phyloP scores from a whole-genome alignment of 176 grass and related monocot species.

The Oryza punctata region DNA sequence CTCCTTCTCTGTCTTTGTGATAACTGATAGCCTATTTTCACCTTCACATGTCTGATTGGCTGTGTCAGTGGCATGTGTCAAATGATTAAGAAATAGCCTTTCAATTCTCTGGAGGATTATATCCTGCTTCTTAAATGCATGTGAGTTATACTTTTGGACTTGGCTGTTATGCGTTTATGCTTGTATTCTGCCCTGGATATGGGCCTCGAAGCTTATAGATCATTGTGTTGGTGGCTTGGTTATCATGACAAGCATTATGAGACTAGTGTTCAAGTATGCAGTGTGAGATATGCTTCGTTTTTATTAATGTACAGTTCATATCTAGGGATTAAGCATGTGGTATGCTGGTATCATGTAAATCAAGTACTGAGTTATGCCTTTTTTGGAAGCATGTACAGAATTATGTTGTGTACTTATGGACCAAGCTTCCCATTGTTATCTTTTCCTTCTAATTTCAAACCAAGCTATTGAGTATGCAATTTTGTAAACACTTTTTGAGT shows the following conservation, averaged over 20 bases:
- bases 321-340: not conserved
- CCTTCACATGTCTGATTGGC: not conserved
- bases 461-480: not conserved
- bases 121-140: no score
- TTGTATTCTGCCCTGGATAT: not conserved
- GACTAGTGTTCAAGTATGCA: not conserved
- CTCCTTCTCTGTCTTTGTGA: not conserved
- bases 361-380: not conserved
- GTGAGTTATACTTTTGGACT: not conserved
- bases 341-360: not conserved
- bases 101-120: not conserved
- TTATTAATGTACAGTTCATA: not conserved
- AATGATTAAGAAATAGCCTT: not conserved
- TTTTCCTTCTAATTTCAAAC: not conserved
- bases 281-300: not conserved
- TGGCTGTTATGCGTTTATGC: not conserved
- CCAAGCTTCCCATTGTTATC: not conserved
- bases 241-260: not conserved
- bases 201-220: not conserved
- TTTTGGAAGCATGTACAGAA: not conserved
- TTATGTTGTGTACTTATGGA: not conserved
- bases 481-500: not conserved
- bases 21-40: conserved; percentile 18
- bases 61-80: conserved; percentile 1
- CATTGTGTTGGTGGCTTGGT: not conserved